Evolutionary conservation across 73 alveolate species (phyloP).

Genomic region (Paramecium pentaurelia): DNA sequence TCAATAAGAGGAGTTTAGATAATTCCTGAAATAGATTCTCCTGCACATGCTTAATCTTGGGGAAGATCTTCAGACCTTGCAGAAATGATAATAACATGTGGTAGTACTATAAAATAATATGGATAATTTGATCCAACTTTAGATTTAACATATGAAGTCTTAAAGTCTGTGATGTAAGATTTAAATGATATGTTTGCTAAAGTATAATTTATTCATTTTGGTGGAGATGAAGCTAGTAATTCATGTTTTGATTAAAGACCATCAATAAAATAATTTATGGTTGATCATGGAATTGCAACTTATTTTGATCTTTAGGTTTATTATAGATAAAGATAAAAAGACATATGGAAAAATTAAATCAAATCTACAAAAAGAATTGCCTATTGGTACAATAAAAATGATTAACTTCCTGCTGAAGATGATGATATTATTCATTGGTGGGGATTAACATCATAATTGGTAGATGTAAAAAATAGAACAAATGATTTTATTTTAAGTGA

Average conservation of each 20-base stretch:
- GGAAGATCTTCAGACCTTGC: slow-evolving; percentile 4
- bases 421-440: slow-evolving; percentile 64
- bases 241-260: slow-evolving; percentile 50
- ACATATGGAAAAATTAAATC: slow-evolving; percentile 40
- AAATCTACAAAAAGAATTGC: slow-evolving; percentile 23
- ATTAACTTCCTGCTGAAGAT: slow-evolving; percentile 56
- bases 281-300: neutral
- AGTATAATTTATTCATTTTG: slow-evolving; percentile 52
- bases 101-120: slow-evolving; percentile 23
- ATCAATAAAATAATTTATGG: slow-evolving; percentile 47
- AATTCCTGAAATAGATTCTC: slow-evolving; percentile 88
- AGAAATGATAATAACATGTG: neutral
- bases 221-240: slow-evolving; percentile 60
- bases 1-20: slow-evolving; percentile 68
- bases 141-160: slow-evolving; percentile 35
- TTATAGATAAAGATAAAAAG: slow-evolving; percentile 46
- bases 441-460: slow-evolving; percentile 49
- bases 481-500: slow-evolving; percentile 42
- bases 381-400: slow-evolving; percentile 50
- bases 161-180: slow-evolving; percentile 30
- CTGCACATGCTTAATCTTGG: slow-evolving; percentile 77
- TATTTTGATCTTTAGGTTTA: slow-evolving; percentile 45
- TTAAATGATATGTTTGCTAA: slow-evolving; percentile 20
- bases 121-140: slow-evolving; percentile 58
- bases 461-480: neutral